Evolutionary conservation across 1,139 yeast species (phyloP), one percentile per base, ranked within the genome.

Genomic region (Saccharomycopsis hybrid): DNA sequence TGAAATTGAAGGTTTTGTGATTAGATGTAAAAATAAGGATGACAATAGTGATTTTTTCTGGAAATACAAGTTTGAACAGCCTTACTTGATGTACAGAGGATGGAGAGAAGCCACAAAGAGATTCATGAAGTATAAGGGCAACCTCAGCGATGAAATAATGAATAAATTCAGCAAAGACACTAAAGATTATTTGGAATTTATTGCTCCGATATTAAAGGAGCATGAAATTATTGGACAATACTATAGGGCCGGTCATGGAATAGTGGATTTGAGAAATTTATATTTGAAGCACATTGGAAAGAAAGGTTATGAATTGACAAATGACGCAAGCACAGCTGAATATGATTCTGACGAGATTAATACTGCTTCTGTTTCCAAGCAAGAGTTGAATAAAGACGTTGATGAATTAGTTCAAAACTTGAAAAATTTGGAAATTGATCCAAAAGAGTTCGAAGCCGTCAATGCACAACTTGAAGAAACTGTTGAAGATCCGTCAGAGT

Each of bases 51-150:
- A 80, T 55, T 88, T 76, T 60, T 88, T 94, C 65, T 94, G 89
- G 77, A 94, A 94, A 67, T 92, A 73, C 69, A 94, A 94, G 65
- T 92, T 94, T 63, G 96, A 89, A 58, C 96, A 94, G 65, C 98
- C 98, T 0, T 94, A 94, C 60, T 69, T 88, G 48, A 75, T 94
- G 72, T 94, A 89, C 63, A 75, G 99, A 53, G 89, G 86, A 60
- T 81, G 95, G 77, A 74, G 99, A 56, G 97, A 92, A 61, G 85
- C 80, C 1, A 88, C 97, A 0, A 82, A 78, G 60, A 70, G 71
- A 43, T 76, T 76, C 54, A 68, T 90, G n/a, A 58, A 60, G 0
- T 63, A 64, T 0, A 73, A 72, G n/a, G 18, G 18, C 18, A 62
- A 70, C 1, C 68, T 78, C 4, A 53, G 59, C 3, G 68, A 70